Evolutionary conservation across 345 rosid species (phyloP), one percentile per base, ranked within the genome.

Genomic region (Rhizophora mangle): DNA sequence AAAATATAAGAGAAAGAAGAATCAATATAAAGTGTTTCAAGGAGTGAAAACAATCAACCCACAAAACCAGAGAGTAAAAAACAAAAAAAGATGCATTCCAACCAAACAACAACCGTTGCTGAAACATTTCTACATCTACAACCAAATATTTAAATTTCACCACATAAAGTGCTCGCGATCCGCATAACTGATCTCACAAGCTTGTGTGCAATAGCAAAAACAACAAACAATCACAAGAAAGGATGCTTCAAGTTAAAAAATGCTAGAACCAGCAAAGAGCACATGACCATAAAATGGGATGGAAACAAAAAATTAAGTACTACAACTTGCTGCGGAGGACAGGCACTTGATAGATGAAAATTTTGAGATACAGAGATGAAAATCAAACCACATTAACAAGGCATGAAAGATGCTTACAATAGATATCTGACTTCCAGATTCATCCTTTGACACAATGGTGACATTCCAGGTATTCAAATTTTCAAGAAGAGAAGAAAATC

Each of bases 371-470:
- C 11, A 16, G 30, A 47, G 19, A 24, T 36, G 49, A 26, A 64
- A 22, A 46, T 43, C 5, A 15, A 2, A 64, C 46, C 24, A 59
- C 58, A 58, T 29, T 21, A 27, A 26, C 52, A 65, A 11, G 3
- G 21, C n/a, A 57, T 8, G 30, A 36, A 18, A 20, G 34, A 74
- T 72, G 74, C 96, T 89, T 85, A 95, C 97, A 66, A 89, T 70
- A 68, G 90, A 85, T 62, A 78, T 74, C 77, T 85, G 96, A 49
- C 77, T 83, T 76, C 82, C 85, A 76, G 92, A 85, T 73, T 85
- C 87, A 81, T 92, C 96, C 78, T 83, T 95, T 2, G 99, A 92
- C 57, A 82, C 82, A 80, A 87, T 78, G 65, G 52, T 79, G 62
- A 88, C 86, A 49, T 81, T 81, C 96, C 97, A 92, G 55, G 68